phyloP scores from a whole-genome alignment of 176 grass and related monocot genomes.

The Stipa capillata region DNA sequence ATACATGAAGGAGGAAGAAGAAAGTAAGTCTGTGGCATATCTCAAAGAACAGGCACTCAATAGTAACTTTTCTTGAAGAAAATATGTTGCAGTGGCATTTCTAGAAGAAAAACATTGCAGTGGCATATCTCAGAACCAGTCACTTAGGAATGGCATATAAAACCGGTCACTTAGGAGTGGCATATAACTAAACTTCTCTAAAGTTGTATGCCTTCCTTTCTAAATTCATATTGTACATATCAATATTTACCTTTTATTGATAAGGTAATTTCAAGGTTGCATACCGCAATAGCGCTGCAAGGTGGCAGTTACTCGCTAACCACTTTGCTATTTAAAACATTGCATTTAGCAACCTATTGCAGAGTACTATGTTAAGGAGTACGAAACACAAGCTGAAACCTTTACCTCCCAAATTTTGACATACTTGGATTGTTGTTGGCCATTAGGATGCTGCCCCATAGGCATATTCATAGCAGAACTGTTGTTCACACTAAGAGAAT shows the following conservation, averaged over 20 bases:
- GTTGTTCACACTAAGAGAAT: slow-evolving; percentile 61
- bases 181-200: not conserved
- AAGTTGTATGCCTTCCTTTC: not conserved
- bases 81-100: no score
- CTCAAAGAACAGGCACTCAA: not conserved
- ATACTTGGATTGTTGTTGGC: slow-evolving; percentile 82
- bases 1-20: no score
- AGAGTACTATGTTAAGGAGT: not conserved
- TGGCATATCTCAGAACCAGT: not conserved
- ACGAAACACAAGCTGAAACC: slow-evolving; percentile 2
- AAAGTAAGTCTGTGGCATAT: no score
- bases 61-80: not conserved
- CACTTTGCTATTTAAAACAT: not conserved
- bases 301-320: not conserved
- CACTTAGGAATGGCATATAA: no score
- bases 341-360: slow-evolving; percentile 3
- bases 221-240: not conserved
- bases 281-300: not conserved
- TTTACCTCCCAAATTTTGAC: slow-evolving; percentile 98
- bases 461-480: slow-evolving; percentile 77
- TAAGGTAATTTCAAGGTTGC: not conserved
- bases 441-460: slow-evolving; percentile 52
- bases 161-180: not conserved
- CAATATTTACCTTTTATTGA: not conserved
- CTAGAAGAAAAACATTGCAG: not conserved